Conservation (phyloP, 2,329 filamentous ascomycete genomes). For the Hypocrella siamensis region DNA sequence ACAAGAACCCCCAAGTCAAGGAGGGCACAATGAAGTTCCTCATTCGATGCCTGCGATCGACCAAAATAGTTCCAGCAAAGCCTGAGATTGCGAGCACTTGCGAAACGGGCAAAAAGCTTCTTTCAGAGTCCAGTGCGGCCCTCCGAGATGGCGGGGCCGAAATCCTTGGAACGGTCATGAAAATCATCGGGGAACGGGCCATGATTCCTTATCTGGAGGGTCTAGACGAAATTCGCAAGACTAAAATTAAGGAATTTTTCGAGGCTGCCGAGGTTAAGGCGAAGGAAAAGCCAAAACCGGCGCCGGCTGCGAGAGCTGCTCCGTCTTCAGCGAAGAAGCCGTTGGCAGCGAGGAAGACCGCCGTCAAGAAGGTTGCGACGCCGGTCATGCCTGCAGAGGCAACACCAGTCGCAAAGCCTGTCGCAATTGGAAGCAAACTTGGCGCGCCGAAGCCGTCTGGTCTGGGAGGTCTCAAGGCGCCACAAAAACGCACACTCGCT, state of each 20-base stretch:
- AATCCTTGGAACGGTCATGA: slow-evolving; percentile 88
- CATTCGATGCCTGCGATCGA: slow-evolving; percentile 72
- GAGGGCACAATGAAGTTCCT: slow-evolving; percentile 89
- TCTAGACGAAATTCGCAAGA: slow-evolving; percentile 88
- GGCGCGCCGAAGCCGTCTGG: slow-evolving; percentile 38
- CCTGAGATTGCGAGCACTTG: slow-evolving; percentile 72
- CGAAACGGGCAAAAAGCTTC: slow-evolving; percentile 76
- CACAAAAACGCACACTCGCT: slow-evolving; percentile 37
- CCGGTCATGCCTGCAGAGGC: slow-evolving; percentile 27
- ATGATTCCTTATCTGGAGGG: slow-evolving; percentile 90
- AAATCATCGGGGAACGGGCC: slow-evolving; percentile 89
- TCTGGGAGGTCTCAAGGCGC: slow-evolving; percentile 42
- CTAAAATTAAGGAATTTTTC: slow-evolving; percentile 86
- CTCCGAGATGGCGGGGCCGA: slow-evolving; percentile 83
- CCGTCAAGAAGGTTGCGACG: slow-evolving; percentile 28
- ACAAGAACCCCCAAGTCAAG: slow-evolving; percentile 97
- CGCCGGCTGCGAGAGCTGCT: slow-evolving; percentile 40
- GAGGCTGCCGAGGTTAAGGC: slow-evolving; percentile 40
- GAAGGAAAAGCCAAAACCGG: slow-evolving; percentile 64
- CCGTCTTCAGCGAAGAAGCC: slow-evolving; percentile 30
- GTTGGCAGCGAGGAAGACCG: slow-evolving; percentile 24
- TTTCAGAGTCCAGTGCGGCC: slow-evolving; percentile 76
- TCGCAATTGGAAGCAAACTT: slow-evolving; percentile 31
- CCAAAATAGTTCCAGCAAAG: slow-evolving; percentile 69
- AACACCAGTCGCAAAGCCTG: slow-evolving; percentile 36